Conservation (phyloP, 2,329 filamentous ascomycete genomes). For the Sporothrix pallida region DNA sequence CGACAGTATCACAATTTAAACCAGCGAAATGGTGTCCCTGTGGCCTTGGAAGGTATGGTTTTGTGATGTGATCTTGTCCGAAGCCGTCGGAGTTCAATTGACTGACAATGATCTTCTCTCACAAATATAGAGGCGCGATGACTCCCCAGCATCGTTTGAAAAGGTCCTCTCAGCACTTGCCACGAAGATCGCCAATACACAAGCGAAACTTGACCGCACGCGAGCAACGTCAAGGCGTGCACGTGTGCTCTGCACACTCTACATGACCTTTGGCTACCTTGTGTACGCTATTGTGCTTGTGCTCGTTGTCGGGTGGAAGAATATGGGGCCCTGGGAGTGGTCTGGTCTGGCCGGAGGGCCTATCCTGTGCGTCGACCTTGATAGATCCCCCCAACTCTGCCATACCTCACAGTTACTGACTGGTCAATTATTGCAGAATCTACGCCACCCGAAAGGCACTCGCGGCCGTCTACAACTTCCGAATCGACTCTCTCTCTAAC, state of each 20-base stretch:
- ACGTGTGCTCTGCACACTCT: constrained; percentile 87
- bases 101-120: background rate
- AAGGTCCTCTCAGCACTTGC: constrained; percentile 84
- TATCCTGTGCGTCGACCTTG: constrained; percentile 63
- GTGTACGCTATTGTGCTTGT: constrained; percentile 81
- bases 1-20: background rate
- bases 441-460: constrained; percentile 72
- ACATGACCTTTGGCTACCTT: constrained; percentile 88
- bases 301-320: constrained; percentile 82
- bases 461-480: constrained; percentile 78
- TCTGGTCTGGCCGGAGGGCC: constrained; percentile 79
- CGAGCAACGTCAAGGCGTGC: constrained; percentile 76
- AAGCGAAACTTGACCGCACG: constrained; percentile 73
- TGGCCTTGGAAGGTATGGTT: constrained; percentile 41
- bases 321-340: constrained; percentile 79
- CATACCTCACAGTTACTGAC: background rate
- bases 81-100: background rate
- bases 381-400: background rate
- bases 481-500: constrained; percentile 70
- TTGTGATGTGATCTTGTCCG: background rate
- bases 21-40: constrained; percentile 43
- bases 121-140: constrained; percentile 69
- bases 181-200: constrained; percentile 77
- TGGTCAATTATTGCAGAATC: constrained; percentile 63
- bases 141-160: constrained; percentile 90